phyloP scores from a whole-genome alignment of 257 asterid genomes.

The Solanum ossicruentum region DNA sequence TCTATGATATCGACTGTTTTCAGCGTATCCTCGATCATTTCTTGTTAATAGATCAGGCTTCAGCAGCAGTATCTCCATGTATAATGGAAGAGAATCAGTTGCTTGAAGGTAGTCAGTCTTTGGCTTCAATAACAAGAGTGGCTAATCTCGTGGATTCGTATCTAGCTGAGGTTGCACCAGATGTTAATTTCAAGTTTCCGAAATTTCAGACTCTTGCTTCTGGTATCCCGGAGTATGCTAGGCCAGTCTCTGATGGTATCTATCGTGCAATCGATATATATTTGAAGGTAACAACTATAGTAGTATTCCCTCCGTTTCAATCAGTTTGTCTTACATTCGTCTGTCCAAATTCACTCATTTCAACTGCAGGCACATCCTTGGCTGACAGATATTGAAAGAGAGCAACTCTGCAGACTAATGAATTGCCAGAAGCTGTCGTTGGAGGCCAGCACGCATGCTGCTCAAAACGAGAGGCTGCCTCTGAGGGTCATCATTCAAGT shows the following conservation, averaged over 20 bases:
- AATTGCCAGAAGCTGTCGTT: conserved; percentile 83
- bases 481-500: conserved; percentile 83
- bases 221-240: conserved; percentile 73
- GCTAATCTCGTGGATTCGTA: conserved; percentile 73
- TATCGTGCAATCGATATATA: conserved; percentile 84
- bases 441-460: conserved; percentile 91
- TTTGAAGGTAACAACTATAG: conserved; percentile 46
- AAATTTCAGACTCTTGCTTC: conserved; percentile 77
- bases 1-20: conserved; percentile 73
- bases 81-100: conserved; percentile 46
- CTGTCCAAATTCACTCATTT: neutral
- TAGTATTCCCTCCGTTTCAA: neutral
- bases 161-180: conserved; percentile 84
- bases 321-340: neutral
- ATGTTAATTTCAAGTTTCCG: conserved; percentile 55
- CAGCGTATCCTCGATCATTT: conserved; percentile 92
- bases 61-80: conserved; percentile 47
- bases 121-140: conserved; percentile 64
- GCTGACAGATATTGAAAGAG: conserved; percentile 61
- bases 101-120: conserved; percentile 19
- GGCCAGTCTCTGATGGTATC: conserved; percentile 67
- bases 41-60: conserved; percentile 43
- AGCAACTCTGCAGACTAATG: conserved; percentile 72
- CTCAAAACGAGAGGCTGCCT: conserved; percentile 86
- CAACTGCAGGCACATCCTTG: conserved; percentile 74